Evolutionary conservation across 2,329 filamentous ascomycete genomes (phyloP).

Genomic region (Sporothrix inflata): DNA sequence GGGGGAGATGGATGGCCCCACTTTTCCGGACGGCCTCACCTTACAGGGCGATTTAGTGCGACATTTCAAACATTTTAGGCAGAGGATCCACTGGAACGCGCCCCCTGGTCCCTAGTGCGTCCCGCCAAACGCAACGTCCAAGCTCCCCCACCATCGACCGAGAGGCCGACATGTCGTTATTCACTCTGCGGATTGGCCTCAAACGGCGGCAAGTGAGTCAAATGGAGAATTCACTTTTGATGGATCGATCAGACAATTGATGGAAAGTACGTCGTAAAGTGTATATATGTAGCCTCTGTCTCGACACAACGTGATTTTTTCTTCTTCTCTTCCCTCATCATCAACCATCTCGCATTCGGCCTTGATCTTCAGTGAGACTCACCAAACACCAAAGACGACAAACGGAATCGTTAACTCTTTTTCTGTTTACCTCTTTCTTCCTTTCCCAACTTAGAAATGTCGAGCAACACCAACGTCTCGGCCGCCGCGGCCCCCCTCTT

Average conservation of each 20-base stretch:
- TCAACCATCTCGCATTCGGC: neutral
- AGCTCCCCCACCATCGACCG: neutral
- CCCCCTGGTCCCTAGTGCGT: neutral
- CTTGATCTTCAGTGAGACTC: neutral
- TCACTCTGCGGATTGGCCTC: neutral
- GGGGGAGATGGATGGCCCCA: neutral
- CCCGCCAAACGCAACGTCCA: too few relatives aligned
- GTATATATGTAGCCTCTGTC: neutral
- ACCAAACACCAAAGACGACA: neutral
- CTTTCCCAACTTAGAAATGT: neutral
- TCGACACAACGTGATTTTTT: neutral
- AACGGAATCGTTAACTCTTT: constrained; percentile 16
- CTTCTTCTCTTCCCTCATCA: neutral
- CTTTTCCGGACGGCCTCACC: constrained; percentile 18
- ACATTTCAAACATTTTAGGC: neutral
- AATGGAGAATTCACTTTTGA: neutral
- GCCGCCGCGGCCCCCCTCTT: neutral
- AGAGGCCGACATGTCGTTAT: neutral
- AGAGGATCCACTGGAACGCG: neutral
- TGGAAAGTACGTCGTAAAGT: neutral
- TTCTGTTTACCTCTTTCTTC: neutral
- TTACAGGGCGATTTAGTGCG: neutral
- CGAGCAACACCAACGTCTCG: neutral
- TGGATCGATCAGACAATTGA: neutral
- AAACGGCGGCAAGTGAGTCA: neutral